Base-by-base conservation (phyloP, 495 filamentous ascomycete species). In the Aspergillus baeticus region DNA sequence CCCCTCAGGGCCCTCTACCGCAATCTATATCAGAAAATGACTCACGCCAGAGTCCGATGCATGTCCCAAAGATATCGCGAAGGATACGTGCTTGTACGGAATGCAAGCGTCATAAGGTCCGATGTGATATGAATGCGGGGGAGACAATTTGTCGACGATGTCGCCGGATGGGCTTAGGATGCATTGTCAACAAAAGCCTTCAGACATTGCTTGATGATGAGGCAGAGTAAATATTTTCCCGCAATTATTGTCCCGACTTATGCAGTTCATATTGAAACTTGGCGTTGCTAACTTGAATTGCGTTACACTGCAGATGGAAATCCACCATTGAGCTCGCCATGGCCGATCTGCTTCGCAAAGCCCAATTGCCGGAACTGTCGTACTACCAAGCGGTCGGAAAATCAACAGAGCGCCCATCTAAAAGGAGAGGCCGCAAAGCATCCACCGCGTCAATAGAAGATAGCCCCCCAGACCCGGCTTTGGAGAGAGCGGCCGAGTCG, bases 1-100 rank as follows among this genome's bases (percentile, higher is more conserved):
- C 69, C 10, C 69, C 69, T 33, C 69, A 66, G 46, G 67, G 63
- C 31, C 64, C 56, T 10, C 59, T 64, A 47, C 46, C 60, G 37
- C 51, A 54, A 15, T 34, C 48, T 37, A 61, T 64, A 21, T 62
- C 70, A 20, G 71, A 77, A 51, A 66, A 71, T 42, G 63, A 72
- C 46, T 55, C 63, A 51, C 67, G 61, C 41, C 62, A 60, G 42
- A 54, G 39, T 17, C 50, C 57, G 10, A 52, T 60, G 41, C 73
- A 78, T 67, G 68, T 78, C 35, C 78, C 80, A 42, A 77, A 78
- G 62, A 83, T 83, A 51, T 80, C 78, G n/a, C 76, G 80, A 43
- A 76, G 75, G 64, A 80, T 83, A 61, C 76, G 77, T 33, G 80
- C 80, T 38, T 83, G 80, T 60, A 80, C 79, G 0, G 78, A 80